phyloP scores from a whole-genome alignment of 2,329 filamentous ascomycete genomes.

The Fusarium sp. region DNA sequence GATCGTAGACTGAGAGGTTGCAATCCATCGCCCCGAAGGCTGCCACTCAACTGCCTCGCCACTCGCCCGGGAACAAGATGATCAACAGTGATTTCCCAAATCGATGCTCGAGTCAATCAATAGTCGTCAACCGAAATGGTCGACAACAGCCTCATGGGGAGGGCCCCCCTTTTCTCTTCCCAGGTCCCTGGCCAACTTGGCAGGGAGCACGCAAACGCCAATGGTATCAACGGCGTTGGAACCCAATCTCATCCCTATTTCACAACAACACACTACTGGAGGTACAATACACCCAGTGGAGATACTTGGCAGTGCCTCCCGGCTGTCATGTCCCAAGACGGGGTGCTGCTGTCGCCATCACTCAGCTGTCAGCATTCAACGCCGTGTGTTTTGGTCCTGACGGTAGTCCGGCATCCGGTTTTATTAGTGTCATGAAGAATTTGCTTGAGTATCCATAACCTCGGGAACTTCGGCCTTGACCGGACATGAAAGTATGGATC shows the following conservation, averaged over 20 bases:
- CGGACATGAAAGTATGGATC: background rate
- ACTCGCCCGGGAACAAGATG: background rate
- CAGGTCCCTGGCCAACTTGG: background rate
- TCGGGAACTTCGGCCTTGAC: background rate
- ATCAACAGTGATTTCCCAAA: constrained; percentile 4
- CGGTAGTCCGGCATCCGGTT: background rate
- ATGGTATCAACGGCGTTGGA: background rate
- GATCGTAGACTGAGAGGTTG: constrained; percentile 1
- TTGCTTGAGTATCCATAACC: background rate
- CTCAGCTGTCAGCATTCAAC: background rate
- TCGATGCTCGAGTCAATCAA: background rate
- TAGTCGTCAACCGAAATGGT: background rate
- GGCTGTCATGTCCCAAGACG: background rate
- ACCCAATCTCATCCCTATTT: background rate
- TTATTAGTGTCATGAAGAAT: background rate
- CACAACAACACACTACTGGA: background rate
- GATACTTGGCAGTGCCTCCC: background rate
- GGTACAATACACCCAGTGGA: background rate
- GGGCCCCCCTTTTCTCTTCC: background rate
- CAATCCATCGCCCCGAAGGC: constrained; percentile 3
- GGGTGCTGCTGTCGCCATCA: background rate
- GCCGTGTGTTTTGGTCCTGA: background rate
- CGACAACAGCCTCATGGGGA: background rate
- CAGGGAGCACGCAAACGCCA: background rate
- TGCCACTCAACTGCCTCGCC: constrained; percentile 2